Percentiles rank a stretch among this genome's conserved stretches.
These are phyloP conservation scores for Chytriomyces confervae DNA, from an alignment of 192 early-diverging fungal genomes.

Conservation along the genomic window DNA sequence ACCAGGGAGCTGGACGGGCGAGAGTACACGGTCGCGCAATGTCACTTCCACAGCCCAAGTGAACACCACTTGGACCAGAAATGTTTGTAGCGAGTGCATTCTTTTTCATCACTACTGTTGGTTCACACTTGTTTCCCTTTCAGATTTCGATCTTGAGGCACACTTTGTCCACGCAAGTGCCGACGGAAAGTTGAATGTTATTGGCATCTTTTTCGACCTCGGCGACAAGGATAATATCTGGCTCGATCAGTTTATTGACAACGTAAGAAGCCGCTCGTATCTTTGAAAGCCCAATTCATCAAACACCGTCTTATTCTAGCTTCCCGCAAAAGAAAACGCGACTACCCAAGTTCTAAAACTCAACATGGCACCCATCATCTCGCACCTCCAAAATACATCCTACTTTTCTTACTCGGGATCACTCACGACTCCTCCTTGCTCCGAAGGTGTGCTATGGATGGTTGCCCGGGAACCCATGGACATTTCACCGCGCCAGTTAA, in stretches of 20 bases:
- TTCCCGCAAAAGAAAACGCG: constrained; percentile 19
- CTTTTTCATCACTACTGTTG: background rate
- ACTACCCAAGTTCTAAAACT: constrained; percentile 16
- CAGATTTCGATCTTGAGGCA: constrained; percentile 36
- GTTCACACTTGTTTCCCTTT: background rate
- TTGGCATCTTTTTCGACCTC: constrained; percentile 55
- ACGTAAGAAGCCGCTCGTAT: background rate
- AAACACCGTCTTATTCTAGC: no score
- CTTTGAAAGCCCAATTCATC: no score
- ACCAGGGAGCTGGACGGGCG: constrained; percentile 32
- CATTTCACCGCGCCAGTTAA: constrained; percentile 43
- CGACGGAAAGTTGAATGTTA: constrained; percentile 51
- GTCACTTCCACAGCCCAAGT: constrained; percentile 70
- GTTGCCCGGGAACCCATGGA: constrained; percentile 46
- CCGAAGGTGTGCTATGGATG: constrained; percentile 63
- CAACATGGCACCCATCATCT: constrained; percentile 23
- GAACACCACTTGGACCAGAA: constrained; percentile 59
- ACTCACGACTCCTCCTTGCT: constrained; percentile 70
- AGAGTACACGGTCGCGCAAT: constrained; percentile 50
- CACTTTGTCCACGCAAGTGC: constrained; percentile 60
- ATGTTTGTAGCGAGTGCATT: background rate
- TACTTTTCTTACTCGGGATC: constrained; percentile 56
- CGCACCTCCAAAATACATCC: background rate
- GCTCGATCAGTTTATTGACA: constrained; percentile 33
- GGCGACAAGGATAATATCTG: constrained; percentile 33